These are phyloP conservation scores for Cyberlindnera subsufficiens DNA, from an alignment of 805 yeast genomes.

Conservation along the genomic window DNA sequence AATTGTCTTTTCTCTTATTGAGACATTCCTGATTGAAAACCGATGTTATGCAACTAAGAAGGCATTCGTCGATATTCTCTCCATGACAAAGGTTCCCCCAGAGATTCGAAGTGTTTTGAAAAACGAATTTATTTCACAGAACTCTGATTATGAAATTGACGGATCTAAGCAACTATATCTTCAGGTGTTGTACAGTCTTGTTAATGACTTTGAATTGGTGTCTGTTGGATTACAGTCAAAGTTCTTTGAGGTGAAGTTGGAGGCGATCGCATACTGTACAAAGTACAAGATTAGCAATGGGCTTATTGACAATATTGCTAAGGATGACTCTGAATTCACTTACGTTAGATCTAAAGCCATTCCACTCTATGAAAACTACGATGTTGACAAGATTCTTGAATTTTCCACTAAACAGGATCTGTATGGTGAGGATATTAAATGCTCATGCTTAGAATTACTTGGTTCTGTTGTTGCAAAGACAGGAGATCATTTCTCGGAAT, in stretches of 20 bases:
- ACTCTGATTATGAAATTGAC: conserved; percentile 26
- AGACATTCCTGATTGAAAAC: conserved; percentile 15
- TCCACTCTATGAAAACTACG: conserved; percentile 17
- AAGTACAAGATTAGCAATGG: conserved; percentile 1
- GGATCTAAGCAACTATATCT: conserved; percentile 48
- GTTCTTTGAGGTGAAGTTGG: conserved; percentile 39
- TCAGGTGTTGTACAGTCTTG: conserved; percentile 25
- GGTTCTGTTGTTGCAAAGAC: conserved; percentile 35
- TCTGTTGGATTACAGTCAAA: conserved; percentile 32
- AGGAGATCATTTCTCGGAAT: conserved; percentile 24
- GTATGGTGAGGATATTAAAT: conserved; percentile 40
- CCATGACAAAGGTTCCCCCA: not conserved
- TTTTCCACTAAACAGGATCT: conserved; percentile 24
- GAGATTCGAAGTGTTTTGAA: conserved; percentile 24
- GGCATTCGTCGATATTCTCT: conserved; percentile 24
- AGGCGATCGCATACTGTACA: conserved; percentile 31
- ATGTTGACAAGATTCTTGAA: conserved; percentile 24
- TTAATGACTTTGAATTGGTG: conserved; percentile 24
- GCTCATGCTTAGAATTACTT: conserved; percentile 44
- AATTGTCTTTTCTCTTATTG: not conserved
- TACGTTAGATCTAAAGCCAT: conserved; percentile 37
- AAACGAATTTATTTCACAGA: conserved; percentile 30
- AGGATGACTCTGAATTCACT: conserved; percentile 30
- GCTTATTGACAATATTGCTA: conserved; percentile 18
- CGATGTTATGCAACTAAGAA: conserved; percentile 29